A percentile compares a stretch with the other conserved stretches of the same genome.
Conservation (phyloP, 129 eudicot species). For the Rutidosis leptorrhynchoides region DNA sequence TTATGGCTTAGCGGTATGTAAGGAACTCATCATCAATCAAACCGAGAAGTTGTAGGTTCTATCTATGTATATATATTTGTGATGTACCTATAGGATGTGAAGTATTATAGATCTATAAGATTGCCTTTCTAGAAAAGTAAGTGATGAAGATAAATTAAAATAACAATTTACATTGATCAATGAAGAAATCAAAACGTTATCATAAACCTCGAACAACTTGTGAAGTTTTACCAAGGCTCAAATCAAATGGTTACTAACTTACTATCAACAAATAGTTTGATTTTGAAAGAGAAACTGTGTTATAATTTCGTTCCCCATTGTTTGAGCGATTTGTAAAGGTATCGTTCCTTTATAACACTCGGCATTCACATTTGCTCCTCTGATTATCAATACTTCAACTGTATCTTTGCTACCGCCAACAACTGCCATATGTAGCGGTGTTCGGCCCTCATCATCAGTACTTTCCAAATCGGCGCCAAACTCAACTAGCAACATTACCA, state of each 20-base stretch:
- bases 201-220: background rate
- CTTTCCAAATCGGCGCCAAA: conserved; percentile 54
- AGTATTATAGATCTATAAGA: no score
- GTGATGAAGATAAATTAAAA: background rate
- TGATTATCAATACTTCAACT: conserved; percentile 48
- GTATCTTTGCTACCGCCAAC: conserved; percentile 47
- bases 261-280: conserved; percentile 19
- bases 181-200: background rate
- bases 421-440: conserved; percentile 69
- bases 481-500: conserved; percentile 61
- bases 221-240: background rate
- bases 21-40: no score
- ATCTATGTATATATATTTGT: no score
- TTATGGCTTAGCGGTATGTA: no score
- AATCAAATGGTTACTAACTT: background rate
- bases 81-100: no score
- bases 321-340: conserved; percentile 46
- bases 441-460: conserved; percentile 53
- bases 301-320: conserved; percentile 40
- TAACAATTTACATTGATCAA: background rate
- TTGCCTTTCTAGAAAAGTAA: no score
- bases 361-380: conserved; percentile 61
- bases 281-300: conserved; percentile 34
- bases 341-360: conserved; percentile 48
- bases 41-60: no score